Evolutionary conservation across 1,284 basidiomycete genomes (phyloP), one percentile per base, ranked within the genome.

Genomic region (Cutaneotrichosporon dermatis): DNA sequence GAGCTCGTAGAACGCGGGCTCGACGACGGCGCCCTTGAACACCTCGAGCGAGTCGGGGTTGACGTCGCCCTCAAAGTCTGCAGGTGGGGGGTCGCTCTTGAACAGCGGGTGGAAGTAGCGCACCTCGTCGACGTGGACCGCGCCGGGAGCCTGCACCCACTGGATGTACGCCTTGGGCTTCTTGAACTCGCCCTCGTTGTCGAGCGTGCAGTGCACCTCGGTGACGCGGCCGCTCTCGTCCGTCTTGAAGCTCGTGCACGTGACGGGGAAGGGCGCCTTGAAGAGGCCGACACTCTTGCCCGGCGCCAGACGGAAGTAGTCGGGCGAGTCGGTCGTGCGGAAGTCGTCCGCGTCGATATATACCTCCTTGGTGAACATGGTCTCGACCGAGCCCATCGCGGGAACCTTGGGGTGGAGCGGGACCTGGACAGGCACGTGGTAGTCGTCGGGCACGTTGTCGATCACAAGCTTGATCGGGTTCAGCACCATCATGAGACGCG

Each of bases 91-190:
- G 71, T 95, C 92, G 69, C 87, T 90, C 79, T 91, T 93, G 85
- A 99, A 99, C 10, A 99, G 81, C 44, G 87, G 88, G 74, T 92
- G 84, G 83, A 98, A 98, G 71, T 97, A 85, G 54, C 93, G 86
- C 43, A 89, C 90, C 80, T 99, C 92, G 74, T 92, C 87, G 65
- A 99, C 82, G 52, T 80, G 79, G 46, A 98, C 88, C 6, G 86
- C 80, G 10, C 84, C 82, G 70, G 94, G 89, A 66, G 90, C 88
- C 46, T 91, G 92, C 50, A 99, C 90, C 96, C 96, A 99, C 75
- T 99, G 96, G 72, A 99, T 92, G 80, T 88, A 99, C 12, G 93
- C 88, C 76, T 97, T 96, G 37, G 93, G 89, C 76, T 97, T 98
- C 76, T 85, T 87, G 36, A 81, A 76, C 44, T 54, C 53, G 13